phyloP scores from a whole-genome alignment of 345 rosid species.

The Arabidopsis arenosa region DNA sequence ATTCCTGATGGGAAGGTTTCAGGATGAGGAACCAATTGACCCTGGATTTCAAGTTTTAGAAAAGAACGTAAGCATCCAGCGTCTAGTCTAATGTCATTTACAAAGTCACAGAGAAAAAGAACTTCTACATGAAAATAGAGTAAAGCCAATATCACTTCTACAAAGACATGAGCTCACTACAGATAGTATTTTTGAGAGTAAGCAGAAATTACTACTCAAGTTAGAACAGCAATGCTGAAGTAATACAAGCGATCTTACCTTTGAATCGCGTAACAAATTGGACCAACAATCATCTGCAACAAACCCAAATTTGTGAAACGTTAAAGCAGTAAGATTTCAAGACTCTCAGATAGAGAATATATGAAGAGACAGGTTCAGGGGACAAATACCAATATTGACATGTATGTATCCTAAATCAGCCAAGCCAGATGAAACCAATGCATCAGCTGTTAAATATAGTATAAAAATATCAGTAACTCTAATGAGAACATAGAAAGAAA shows the following conservation, averaged over 20 bases:
- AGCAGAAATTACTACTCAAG: background rate
- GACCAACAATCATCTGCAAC: constrained; percentile 98
- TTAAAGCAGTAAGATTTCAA: constrained; percentile 21
- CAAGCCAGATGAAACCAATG: constrained; percentile 87
- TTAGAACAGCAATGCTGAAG: background rate
- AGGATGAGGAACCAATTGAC: constrained; percentile 76
- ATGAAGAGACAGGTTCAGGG: constrained; percentile 17
- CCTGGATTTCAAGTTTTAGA: constrained; percentile 54
- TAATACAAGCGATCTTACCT: constrained; percentile 51
- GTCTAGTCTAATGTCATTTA: background rate
- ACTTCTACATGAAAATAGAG: background rate
- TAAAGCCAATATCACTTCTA: background rate
- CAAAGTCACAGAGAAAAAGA: background rate
- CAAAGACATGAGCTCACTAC: constrained; percentile 4
- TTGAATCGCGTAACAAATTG: constrained; percentile 54
- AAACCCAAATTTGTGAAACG: constrained; percentile 38
- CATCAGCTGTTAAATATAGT: constrained; percentile 67
- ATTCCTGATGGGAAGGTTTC: constrained; percentile 89
- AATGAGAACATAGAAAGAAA: background rate
- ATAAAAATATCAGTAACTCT: constrained; percentile 8
- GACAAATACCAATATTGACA: constrained; percentile 79
- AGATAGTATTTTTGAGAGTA: constrained; percentile 11
- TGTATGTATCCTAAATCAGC: constrained; percentile 84
- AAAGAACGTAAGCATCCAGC: constrained; percentile 23
- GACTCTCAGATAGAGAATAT: constrained; percentile 15